Conservation (phyloP, 768 basidiomycete genomes). For the Leccinum obscurum region DNA sequence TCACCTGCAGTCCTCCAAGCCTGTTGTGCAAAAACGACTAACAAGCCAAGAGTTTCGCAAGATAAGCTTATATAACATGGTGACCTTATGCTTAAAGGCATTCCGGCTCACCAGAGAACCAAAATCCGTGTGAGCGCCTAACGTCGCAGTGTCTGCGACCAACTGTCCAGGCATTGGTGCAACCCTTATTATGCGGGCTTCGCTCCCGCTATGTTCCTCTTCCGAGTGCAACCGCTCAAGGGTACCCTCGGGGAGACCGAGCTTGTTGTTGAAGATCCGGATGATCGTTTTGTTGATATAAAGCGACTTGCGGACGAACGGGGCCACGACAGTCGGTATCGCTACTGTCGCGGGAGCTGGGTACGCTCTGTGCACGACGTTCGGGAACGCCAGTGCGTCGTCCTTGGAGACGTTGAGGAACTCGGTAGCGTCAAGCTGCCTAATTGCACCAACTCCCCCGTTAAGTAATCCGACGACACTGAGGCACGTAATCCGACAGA, state of each 20-base stretch:
- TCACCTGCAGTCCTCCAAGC: slow-evolving; percentile 69
- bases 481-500: not conserved
- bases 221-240: slow-evolving; percentile 44
- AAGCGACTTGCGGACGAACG: slow-evolving; percentile 59
- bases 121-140: slow-evolving; percentile 75
- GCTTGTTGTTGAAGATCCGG: slow-evolving; percentile 54
- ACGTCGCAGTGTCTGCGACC: slow-evolving; percentile 36
- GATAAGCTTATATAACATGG: not conserved
- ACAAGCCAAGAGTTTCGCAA: not conserved
- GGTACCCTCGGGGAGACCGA: slow-evolving; percentile 52
- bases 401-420: slow-evolving; percentile 72
- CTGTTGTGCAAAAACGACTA: slow-evolving; percentile 70
- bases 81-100: not conserved
- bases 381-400: slow-evolving; percentile 62
- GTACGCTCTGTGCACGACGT: slow-evolving; percentile 53
- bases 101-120: slow-evolving; percentile 56
- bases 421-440: slow-evolving; percentile 50
- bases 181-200: slow-evolving; percentile 54
- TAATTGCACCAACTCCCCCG: slow-evolving; percentile 2
- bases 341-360: slow-evolving; percentile 49
- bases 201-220: slow-evolving; percentile 54
- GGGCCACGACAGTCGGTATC: slow-evolving; percentile 50
- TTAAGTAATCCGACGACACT: not conserved
- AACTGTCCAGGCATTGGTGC: slow-evolving; percentile 37
- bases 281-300: slow-evolving; percentile 55